phyloP scores from a whole-genome alignment of 2,329 filamentous ascomycete genomes.

The Kalmusia sp. region DNA sequence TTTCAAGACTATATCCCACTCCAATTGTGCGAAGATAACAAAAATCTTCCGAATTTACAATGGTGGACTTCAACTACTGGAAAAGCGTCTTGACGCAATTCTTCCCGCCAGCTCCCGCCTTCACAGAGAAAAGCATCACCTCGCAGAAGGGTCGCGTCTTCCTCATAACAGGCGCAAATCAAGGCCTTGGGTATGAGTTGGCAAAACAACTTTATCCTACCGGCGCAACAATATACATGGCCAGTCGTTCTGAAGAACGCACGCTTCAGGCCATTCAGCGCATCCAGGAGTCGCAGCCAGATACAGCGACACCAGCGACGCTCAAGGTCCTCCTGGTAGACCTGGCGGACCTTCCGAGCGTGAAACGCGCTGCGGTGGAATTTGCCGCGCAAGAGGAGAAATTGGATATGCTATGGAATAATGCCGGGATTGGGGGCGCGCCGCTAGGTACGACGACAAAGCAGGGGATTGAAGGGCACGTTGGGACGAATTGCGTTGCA shows the following conservation, averaged over 20 bases:
- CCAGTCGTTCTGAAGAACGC: constrained; percentile 51
- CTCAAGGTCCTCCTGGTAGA: constrained; percentile 37
- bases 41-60: not conserved
- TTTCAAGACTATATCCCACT: no score
- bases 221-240: constrained; percentile 62
- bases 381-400: constrained; percentile 47
- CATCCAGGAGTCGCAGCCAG: constrained; percentile 46
- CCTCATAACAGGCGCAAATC: constrained; percentile 59
- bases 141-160: constrained; percentile 48
- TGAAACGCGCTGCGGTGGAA: constrained; percentile 33
- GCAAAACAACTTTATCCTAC: constrained; percentile 59
- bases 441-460: constrained; percentile 19
- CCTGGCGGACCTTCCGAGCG: constrained; percentile 49
- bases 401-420: constrained; percentile 50
- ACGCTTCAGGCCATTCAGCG: constrained; percentile 51
- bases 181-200: constrained; percentile 59
- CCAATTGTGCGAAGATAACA: not conserved
- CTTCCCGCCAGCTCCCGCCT: constrained; percentile 6
- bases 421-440: constrained; percentile 37
- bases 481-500: constrained; percentile 49
- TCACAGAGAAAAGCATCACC: constrained; percentile 8
- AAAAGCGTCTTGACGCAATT: constrained; percentile 7
- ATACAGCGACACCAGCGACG: constrained; percentile 5
- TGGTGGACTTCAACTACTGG: not conserved
- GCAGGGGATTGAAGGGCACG: constrained; percentile 30